A percentile compares a stretch with the other conserved stretches of the same genome.
Conservation (phyloP, 345 rosid species). For the Dovyalis caffra region DNA sequence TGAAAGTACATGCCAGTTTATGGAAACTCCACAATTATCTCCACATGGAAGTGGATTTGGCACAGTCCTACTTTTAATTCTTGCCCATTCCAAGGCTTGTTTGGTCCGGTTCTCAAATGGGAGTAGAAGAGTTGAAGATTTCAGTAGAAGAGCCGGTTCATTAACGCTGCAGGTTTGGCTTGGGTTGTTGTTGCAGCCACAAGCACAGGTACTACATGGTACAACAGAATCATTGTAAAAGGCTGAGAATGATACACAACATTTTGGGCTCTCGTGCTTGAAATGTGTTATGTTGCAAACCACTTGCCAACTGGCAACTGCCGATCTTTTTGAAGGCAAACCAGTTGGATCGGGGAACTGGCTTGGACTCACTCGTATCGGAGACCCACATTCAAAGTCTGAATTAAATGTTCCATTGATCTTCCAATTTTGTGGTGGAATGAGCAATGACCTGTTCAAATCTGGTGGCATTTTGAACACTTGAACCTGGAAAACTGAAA, state of each 20-base stretch:
- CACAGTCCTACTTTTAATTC: background rate
- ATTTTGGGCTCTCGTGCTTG: constrained; percentile 25
- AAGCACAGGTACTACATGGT: constrained; percentile 58
- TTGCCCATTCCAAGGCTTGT: constrained; percentile 36
- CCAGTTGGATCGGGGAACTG: constrained; percentile 39
- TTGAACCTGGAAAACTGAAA: constrained; percentile 40
- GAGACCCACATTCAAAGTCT: constrained; percentile 41
- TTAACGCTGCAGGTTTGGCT: constrained; percentile 34
- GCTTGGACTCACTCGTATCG: constrained; percentile 42
- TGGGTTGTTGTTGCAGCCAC: constrained; percentile 37
- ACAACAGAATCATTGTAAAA: constrained; percentile 49
- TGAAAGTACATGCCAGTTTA: constrained; percentile 27
- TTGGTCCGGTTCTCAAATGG: constrained; percentile 49
- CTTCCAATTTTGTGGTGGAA: constrained; percentile 51
- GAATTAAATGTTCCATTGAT: constrained; percentile 41
- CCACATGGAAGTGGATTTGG: constrained; percentile 27
- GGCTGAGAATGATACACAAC: constrained; percentile 62
- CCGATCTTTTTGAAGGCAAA: constrained; percentile 29
- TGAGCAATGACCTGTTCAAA: constrained; percentile 36
- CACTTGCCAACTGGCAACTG: constrained; percentile 56
- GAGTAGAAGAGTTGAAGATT: constrained; percentile 31
- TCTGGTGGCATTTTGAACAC: constrained; percentile 60
- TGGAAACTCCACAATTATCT: constrained; percentile 27
- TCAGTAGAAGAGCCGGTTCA: constrained; percentile 41
- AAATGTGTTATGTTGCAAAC: constrained; percentile 51